phyloP scores from a whole-genome alignment of 768 basidiomycete species.

The Tylopilus plumbeoviolaceoides region DNA sequence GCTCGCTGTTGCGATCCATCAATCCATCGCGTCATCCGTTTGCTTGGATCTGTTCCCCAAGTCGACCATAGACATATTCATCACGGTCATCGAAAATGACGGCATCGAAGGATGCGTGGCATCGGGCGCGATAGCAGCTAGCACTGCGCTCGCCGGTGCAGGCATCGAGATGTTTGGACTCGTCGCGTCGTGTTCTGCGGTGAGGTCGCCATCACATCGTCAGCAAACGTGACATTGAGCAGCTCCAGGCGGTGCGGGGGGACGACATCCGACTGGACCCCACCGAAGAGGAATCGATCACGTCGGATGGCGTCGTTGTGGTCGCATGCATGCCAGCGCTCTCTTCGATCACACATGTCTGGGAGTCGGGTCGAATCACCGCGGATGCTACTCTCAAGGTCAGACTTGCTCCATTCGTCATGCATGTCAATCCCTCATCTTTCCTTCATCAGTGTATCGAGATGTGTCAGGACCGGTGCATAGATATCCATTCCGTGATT shows the following conservation, averaged over 20 bases:
- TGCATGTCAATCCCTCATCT: neutral
- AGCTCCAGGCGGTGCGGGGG: conserved; percentile 49
- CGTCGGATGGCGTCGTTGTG: conserved; percentile 63
- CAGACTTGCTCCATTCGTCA: conserved; percentile 29
- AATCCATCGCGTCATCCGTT: conserved; percentile 79
- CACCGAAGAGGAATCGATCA: conserved; percentile 57
- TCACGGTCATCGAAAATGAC: conserved; percentile 89
- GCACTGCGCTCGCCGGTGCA: conserved; percentile 87
- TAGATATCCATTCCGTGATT: conserved; percentile 71
- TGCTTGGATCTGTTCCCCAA: conserved; percentile 92
- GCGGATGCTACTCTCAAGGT: conserved; percentile 54
- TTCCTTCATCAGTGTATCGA: conserved; percentile 56
- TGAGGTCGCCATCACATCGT: conserved; percentile 31
- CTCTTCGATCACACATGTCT: conserved; percentile 76
- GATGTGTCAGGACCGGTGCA: conserved; percentile 64
- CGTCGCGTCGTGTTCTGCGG: conserved; percentile 79
- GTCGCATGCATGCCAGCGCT: conserved; percentile 88
- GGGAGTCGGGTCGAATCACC: conserved; percentile 73
- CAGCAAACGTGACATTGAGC: conserved; percentile 2
- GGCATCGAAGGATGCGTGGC: conserved; percentile 87
- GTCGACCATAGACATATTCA: conserved; percentile 86
- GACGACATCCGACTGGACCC: conserved; percentile 78
- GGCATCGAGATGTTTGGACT: conserved; percentile 90
- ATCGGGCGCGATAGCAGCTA: conserved; percentile 81
- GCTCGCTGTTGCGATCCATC: conserved; percentile 77